Evolutionary conservation across 257 asterid species (phyloP).

Genomic region (Plantago ovata): DNA sequence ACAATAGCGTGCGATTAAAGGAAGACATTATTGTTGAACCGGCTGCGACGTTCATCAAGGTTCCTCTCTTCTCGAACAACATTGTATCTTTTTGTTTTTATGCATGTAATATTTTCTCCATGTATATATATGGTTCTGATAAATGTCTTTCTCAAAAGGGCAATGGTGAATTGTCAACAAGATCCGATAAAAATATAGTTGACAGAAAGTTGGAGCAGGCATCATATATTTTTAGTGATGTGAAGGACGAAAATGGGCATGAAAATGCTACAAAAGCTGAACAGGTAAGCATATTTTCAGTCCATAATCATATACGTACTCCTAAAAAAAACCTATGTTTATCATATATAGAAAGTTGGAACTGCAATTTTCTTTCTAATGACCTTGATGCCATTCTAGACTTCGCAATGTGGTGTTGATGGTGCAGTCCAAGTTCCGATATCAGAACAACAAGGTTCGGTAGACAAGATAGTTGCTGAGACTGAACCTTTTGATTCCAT

Average conservation of each 20-base stretch:
- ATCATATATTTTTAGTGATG: conserved; percentile 52
- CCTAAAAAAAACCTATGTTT: too few relatives aligned
- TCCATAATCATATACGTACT: too few relatives aligned
- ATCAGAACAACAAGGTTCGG: conserved; percentile 53
- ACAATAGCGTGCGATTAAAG: conserved; percentile 80
- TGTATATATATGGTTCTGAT: conserved; percentile 42
- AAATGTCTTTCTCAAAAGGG: conserved; percentile 56
- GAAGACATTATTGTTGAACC: conserved; percentile 81
- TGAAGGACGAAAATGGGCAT: conserved; percentile 68
- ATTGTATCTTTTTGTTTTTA: conserved; percentile 1
- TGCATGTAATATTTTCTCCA: conserved; percentile 12
- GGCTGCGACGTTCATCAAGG: conserved; percentile 79
- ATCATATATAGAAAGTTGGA: not conserved
- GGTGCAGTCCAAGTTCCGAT: conserved; percentile 70
- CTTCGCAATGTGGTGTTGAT: conserved; percentile 59
- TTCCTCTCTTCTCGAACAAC: conserved; percentile 23
- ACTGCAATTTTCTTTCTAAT: conserved; percentile 5
- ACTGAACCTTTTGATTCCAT: conserved; percentile 32
- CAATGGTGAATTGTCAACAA: conserved; percentile 73
- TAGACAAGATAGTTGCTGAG: conserved; percentile 39
- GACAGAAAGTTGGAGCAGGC: conserved; percentile 21
- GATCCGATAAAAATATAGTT: conserved; percentile 39
- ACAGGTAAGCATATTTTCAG: conserved; percentile 42
- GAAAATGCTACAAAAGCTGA: conserved; percentile 49
- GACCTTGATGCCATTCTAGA: conserved; percentile 36